Conservation (phyloP, 2,329 filamentous ascomycete species). For the Diaporthe destruens region DNA sequence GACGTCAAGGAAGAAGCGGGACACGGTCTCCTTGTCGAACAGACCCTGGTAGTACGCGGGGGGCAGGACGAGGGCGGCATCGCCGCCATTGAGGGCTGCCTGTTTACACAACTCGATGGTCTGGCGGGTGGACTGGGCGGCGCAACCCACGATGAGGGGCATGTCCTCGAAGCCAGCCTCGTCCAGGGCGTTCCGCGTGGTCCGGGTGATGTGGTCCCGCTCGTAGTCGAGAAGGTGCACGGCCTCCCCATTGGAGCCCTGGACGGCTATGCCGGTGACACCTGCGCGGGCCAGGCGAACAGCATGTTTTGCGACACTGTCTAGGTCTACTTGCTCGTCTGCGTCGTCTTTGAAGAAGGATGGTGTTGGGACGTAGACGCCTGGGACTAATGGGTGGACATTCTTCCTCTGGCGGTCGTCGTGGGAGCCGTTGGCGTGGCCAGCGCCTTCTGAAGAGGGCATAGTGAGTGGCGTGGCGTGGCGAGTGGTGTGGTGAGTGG, state of each 20-base stretch:
- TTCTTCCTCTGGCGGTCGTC: neutral
- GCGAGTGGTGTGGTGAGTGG: neutral
- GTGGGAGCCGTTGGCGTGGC: neutral
- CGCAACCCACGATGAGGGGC: slow-evolving; percentile 76
- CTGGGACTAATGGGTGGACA: slow-evolving; percentile 45
- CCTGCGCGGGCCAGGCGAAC: slow-evolving; percentile 70
- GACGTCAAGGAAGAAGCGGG: slow-evolving; percentile 71
- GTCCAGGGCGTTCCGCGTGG: slow-evolving; percentile 67
- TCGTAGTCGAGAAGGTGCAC: slow-evolving; percentile 73
- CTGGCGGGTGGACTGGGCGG: slow-evolving; percentile 74
- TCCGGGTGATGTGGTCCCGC: slow-evolving; percentile 66
- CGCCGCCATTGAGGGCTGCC: slow-evolving; percentile 71
- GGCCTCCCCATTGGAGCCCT: slow-evolving; percentile 77
- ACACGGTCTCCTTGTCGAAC: slow-evolving; percentile 66
- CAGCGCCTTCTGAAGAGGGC: slow-evolving; percentile 17
- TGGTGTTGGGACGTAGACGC: slow-evolving; percentile 69
- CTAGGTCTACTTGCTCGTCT: slow-evolving; percentile 65
- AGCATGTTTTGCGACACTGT: slow-evolving; percentile 62
- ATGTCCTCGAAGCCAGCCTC: slow-evolving; percentile 68
- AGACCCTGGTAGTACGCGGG: slow-evolving; percentile 75
- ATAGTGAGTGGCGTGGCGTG: neutral
- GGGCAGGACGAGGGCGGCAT: slow-evolving; percentile 76
- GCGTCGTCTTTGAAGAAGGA: slow-evolving; percentile 61
- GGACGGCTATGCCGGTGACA: slow-evolving; percentile 71
- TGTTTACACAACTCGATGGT: slow-evolving; percentile 74